These are phyloP conservation scores for Lycium barbarum DNA, from an alignment of 257 asterid species.

Conservation along the genomic window DNA sequence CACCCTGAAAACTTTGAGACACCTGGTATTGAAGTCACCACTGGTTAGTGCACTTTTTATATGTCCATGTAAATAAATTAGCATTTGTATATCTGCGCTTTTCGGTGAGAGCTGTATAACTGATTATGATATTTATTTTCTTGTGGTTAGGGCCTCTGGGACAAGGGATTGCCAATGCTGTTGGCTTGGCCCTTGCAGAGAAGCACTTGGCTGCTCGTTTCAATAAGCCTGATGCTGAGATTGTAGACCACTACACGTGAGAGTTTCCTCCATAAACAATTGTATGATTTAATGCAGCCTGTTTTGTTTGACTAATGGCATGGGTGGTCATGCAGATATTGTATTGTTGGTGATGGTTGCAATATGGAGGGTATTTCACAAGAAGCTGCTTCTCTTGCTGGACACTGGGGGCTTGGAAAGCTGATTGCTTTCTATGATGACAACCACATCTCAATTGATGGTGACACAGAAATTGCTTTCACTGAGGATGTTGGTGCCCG, in stretches of 20 bases:
- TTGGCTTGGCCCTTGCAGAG: slow-evolving; percentile 92
- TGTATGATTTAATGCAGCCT: slow-evolving; percentile 9
- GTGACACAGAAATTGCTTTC: slow-evolving; percentile 87
- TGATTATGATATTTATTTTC: slow-evolving; percentile 33
- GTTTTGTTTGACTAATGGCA: slow-evolving; percentile 37
- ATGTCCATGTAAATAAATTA: background rate
- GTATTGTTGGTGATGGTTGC: slow-evolving; percentile 80
- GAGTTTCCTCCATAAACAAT: slow-evolving; percentile 24
- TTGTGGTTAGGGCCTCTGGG: slow-evolving; percentile 79
- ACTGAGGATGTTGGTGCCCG: slow-evolving; percentile 77
- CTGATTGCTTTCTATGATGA: slow-evolving; percentile 84
- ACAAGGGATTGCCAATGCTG: slow-evolving; percentile 90
- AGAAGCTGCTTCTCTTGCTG: slow-evolving; percentile 87
- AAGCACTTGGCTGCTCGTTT: slow-evolving; percentile 83
- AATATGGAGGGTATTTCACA: slow-evolving; percentile 91
- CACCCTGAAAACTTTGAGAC: slow-evolving; percentile 94
- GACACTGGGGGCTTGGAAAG: slow-evolving; percentile 93
- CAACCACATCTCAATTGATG: slow-evolving; percentile 87
- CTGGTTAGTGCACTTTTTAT: slow-evolving; percentile 54
- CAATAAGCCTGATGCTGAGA: slow-evolving; percentile 78
- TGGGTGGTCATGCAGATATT: slow-evolving; percentile 50
- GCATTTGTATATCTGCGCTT: background rate
- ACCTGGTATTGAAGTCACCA: slow-evolving; percentile 92
- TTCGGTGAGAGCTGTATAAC: slow-evolving; percentile 7
- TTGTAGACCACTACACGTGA: slow-evolving; percentile 90